phyloP scores from a whole-genome alignment of 1,284 basidiomycete species.

The Ustilago shanxiensis region DNA sequence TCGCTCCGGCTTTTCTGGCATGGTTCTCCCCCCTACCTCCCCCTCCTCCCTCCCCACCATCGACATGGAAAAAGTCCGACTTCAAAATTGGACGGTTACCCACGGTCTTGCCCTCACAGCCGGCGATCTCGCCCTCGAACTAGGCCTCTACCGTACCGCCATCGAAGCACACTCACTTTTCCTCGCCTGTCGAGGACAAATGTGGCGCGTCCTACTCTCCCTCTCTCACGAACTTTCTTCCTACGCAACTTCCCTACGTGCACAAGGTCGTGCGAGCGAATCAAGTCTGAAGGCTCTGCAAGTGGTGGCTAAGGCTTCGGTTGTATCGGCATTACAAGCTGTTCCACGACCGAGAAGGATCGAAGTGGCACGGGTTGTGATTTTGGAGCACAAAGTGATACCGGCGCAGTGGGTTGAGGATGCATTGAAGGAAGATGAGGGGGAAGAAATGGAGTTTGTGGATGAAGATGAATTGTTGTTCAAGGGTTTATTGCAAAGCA shows the following conservation, averaged over 20 bases:
- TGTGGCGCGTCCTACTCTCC: constrained; percentile 43
- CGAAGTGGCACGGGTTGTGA: constrained; percentile 17
- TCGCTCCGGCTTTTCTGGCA: constrained; percentile 26
- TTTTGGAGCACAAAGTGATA: constrained; percentile 13
- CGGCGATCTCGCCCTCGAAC: constrained; percentile 36
- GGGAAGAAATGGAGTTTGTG: neutral
- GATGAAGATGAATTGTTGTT: constrained; percentile 32
- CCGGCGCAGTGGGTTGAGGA: constrained; percentile 11
- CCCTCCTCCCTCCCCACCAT: neutral
- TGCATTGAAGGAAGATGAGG: neutral
- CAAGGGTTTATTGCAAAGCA: constrained; percentile 17
- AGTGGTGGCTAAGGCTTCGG: constrained; percentile 21
- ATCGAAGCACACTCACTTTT: constrained; percentile 45
- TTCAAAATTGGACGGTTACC: constrained; percentile 46
- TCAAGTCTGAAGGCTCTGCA: constrained; percentile 4
- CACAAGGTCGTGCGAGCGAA: neutral
- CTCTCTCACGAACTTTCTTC: constrained; percentile 25
- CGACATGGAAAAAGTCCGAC: constrained; percentile 26
- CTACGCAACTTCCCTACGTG: constrained; percentile 8
- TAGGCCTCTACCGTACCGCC: constrained; percentile 23
- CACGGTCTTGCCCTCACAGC: constrained; percentile 37
- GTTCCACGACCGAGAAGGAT: constrained; percentile 13
- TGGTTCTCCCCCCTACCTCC: constrained; percentile 13
- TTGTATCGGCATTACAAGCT: constrained; percentile 33
- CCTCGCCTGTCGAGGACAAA: constrained; percentile 29